Evolutionary conservation across 257 asterid species (phyloP).

Genomic region (Capsicum baccatum): DNA sequence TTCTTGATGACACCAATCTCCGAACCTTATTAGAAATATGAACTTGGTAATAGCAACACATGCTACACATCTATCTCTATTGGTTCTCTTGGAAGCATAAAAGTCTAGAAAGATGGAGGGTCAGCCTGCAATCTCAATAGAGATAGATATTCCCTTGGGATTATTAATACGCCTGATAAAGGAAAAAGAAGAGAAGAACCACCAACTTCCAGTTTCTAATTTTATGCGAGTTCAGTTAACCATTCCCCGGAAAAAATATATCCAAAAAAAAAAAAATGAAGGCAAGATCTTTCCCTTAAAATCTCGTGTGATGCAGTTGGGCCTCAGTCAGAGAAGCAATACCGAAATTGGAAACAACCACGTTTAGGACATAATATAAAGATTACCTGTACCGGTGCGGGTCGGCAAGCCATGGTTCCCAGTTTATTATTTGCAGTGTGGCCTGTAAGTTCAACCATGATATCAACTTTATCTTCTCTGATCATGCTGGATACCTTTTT

Average conservation of each 20-base stretch:
- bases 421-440: conserved; percentile 98
- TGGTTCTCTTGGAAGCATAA: conserved; percentile 13
- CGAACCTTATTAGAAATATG: background rate
- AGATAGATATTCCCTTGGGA: background rate
- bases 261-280: background rate
- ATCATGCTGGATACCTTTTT: conserved; percentile 89
- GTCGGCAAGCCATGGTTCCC: conserved; percentile 99
- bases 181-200: conserved; percentile 4
- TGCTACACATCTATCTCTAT: conserved; percentile 2
- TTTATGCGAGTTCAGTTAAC: background rate
- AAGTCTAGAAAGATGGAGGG: background rate
- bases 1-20: background rate
- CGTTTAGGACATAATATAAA: conserved; percentile 4
- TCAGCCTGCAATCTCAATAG: too few species aligned
- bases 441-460: conserved; percentile 98
- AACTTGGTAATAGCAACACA: background rate
- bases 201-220: conserved; percentile 6
- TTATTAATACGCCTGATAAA: conserved; percentile 2
- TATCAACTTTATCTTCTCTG: conserved; percentile 92
- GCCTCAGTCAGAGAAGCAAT: background rate
- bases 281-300: conserved; percentile 2
- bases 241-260: background rate
- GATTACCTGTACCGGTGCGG: conserved; percentile 97
- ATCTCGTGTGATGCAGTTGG: background rate
- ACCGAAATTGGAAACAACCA: background rate